Evolutionary conservation across 1,284 basidiomycete genomes (phyloP).

Genomic region (Somion occarium): DNA sequence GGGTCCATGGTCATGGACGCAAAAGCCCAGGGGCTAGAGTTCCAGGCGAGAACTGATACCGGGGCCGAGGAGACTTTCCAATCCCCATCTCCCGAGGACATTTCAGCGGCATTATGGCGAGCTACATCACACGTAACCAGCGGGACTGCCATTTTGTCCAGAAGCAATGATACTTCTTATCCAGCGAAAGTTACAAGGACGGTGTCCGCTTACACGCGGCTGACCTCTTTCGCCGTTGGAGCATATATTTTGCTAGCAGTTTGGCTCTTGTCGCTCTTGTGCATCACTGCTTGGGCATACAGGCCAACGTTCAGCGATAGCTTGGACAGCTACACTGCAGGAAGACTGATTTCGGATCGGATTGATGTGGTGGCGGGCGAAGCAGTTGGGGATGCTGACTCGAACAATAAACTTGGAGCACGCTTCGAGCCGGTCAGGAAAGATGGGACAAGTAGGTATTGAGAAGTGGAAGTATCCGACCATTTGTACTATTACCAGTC

Average conservation of each 20-base stretch:
- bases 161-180: conserved; percentile 1
- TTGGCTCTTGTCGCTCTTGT: conserved; percentile 4
- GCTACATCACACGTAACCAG: conserved; percentile 6
- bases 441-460: not conserved
- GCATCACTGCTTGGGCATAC: not conserved
- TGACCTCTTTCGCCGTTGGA: not conserved
- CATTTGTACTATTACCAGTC: no score
- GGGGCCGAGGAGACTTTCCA: not conserved
- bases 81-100: conserved; percentile 3
- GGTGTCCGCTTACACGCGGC: conserved; percentile 5
- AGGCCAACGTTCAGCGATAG: conserved; percentile 7
- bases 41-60: not conserved
- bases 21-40: not conserved
- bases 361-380: conserved; percentile 5
- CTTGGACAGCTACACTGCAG: conserved; percentile 9
- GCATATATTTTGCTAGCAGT: not conserved
- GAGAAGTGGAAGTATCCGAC: not conserved
- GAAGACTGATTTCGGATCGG: conserved; percentile 1
- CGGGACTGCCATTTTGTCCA: conserved; percentile 1
- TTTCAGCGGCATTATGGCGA: conserved; percentile 5
- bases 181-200: not conserved
- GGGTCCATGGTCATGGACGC: not conserved
- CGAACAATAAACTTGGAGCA: not conserved
- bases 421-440: not conserved
- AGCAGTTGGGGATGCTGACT: not conserved